Base-by-base conservation (phyloP, 495 filamentous ascomycete genomes). In the Lasiosphaeria ovina region DNA sequence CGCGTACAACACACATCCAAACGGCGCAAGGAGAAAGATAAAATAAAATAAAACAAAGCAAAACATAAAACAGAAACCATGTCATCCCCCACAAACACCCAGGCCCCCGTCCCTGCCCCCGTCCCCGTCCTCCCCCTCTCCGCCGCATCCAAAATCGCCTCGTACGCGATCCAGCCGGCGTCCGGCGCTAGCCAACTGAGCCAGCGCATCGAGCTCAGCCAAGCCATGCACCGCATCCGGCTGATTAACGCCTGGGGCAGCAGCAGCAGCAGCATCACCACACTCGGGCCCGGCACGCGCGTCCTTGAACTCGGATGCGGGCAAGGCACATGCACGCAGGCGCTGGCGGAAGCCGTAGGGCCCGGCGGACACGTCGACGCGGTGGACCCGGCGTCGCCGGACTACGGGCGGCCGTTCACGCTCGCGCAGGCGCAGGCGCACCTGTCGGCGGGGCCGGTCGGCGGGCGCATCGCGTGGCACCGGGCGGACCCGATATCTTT, bases 291-390 rank as follows among this genome's bases (percentile, higher is more conserved):
- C 0, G 79, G 68, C 48, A 67, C 70, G 14, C 76, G 73, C 38
- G 64, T 83, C 36, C 74, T 85, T 5, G 82, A 84, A 64, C 61
- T 85, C 35, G 82, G 81, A 51, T 83, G 81, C 68, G 81, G 81
- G 16, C 81, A 84, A 59, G 82, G 81, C 4, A 78, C 80, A 58
- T 74, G 69, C 60, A 81, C 81, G 0, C 65, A 70, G 12, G 77
- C 71, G 7, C 71, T 84, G 8, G 81, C 81, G 60, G 61, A 72
- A 51, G 70, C 73, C 12, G 77, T 84, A 2, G 75, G 77, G 5
- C 61, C 71, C 11, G 51, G 67, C 0, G 79, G 79, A 0, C 69
- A 71, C 51, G 69, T 84, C 32, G 72, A 70, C 31, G 81, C 77
- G 6, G 56, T 84, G 32, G 82, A 85, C 67, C 81, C 79, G 2